Percentiles rank a stretch among this genome's conserved stretches.
Evolutionary conservation across 2,329 filamentous ascomycete genomes (phyloP).

Genomic region (Cladosporium austrohemisphaericum): DNA sequence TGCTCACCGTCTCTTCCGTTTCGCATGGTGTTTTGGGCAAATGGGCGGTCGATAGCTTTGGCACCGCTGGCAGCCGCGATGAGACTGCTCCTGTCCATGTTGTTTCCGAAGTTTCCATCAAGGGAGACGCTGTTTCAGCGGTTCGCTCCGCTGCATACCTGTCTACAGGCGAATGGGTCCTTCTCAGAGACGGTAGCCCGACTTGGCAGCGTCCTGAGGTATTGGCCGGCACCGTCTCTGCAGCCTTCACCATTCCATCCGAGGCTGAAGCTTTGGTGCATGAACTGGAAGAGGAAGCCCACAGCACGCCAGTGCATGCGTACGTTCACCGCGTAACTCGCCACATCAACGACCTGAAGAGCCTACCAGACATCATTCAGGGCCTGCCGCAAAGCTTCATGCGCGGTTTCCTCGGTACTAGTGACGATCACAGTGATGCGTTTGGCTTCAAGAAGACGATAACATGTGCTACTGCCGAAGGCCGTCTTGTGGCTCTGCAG

Average conservation of each 20-base stretch:
- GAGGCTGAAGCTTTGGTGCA: conserved; percentile 70
- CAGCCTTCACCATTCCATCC: conserved; percentile 66
- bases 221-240: conserved; percentile 73
- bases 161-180: conserved; percentile 68
- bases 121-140: conserved; percentile 64
- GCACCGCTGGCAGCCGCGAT: conserved; percentile 21
- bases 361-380: conserved; percentile 70
- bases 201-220: conserved; percentile 81
- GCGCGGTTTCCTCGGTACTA: conserved; percentile 43
- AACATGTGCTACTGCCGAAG: conserved; percentile 73
- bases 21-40: conserved; percentile 73
- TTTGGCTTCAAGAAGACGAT: conserved; percentile 90
- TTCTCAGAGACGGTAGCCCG: conserved; percentile 76
- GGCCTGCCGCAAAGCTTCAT: conserved; percentile 66
- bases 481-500: conserved; percentile 76
- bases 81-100: conserved; percentile 55
- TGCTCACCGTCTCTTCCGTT: conserved; percentile 68
- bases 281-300: conserved; percentile 79
- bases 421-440: conserved; percentile 54
- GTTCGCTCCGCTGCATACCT: conserved; percentile 70
- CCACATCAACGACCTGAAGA: conserved; percentile 72
- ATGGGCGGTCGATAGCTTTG: conserved; percentile 59
- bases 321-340: conserved; percentile 83
- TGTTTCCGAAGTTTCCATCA: conserved; percentile 78
- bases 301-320: conserved; percentile 74